phyloP scores from a whole-genome alignment of 192 early-diverging fungal genomes.

The Allomyces javanicus region DNA sequence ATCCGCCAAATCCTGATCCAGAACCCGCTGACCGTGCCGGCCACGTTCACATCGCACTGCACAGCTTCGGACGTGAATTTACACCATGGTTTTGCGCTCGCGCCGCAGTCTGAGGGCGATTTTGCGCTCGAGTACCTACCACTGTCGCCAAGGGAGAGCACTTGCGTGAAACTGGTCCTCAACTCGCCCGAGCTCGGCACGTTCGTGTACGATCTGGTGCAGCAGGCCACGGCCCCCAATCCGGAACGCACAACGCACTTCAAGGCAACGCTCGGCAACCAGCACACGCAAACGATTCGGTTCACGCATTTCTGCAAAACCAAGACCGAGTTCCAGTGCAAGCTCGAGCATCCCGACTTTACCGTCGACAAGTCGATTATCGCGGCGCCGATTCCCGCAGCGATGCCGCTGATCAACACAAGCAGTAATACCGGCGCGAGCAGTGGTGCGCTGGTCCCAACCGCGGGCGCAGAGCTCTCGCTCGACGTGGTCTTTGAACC shows the following conservation, averaged over 20 bases:
- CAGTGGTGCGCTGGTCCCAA: conserved; percentile 10
- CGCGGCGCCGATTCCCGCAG: conserved; percentile 14
- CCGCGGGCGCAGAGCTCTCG: conserved; percentile 24
- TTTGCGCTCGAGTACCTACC: conserved; percentile 29
- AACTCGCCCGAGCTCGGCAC: conserved; percentile 24
- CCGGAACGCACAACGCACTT: conserved; percentile 34
- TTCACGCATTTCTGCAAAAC: conserved; percentile 31
- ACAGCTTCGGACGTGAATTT: conserved; percentile 23
- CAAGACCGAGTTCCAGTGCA: conserved; percentile 32
- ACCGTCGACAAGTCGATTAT: conserved; percentile 27
- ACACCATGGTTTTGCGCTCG: conserved; percentile 23
- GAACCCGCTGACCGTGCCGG: conserved; percentile 26
- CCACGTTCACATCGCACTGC: conserved; percentile 21
- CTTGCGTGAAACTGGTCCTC: conserved; percentile 17
- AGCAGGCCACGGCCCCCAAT: conserved; percentile 14
- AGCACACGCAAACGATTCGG: conserved; percentile 29
- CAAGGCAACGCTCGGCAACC: conserved; percentile 29
- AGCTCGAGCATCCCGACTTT: conserved; percentile 32
- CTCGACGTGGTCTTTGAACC: conserved; percentile 38
- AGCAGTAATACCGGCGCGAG: not conserved
- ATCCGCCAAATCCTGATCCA: conserved; percentile 19
- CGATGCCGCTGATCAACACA: not conserved
- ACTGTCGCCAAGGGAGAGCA: conserved; percentile 22
- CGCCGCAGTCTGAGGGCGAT: conserved; percentile 28
- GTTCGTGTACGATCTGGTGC: conserved; percentile 31